Evolutionary conservation across 2,329 filamentous ascomycete species (phyloP).

Genomic region (Paraphaeosphaeria minitans): DNA sequence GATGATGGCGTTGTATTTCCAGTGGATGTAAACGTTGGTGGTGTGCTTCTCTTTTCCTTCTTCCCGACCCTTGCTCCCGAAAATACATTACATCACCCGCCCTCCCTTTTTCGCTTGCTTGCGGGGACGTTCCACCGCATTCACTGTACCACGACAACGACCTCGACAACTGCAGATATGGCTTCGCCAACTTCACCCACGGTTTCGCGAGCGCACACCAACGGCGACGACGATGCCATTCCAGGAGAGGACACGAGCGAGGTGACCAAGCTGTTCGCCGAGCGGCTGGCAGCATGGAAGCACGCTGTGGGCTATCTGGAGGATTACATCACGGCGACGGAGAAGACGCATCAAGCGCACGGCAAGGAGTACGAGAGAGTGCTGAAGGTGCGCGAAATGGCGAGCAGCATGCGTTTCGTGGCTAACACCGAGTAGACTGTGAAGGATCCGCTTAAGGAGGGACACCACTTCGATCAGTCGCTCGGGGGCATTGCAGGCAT

Average conservation of each 20-base stretch:
- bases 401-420: background rate
- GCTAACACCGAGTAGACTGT: conserved; percentile 67
- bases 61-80: background rate
- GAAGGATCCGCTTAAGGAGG: conserved; percentile 82
- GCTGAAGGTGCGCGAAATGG: conserved; percentile 68
- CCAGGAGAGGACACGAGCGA: conserved; percentile 57
- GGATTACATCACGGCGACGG: conserved; percentile 82
- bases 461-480: conserved; percentile 89
- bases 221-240: conserved; percentile 52
- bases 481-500: conserved; percentile 86
- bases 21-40: background rate
- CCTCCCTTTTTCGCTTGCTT: background rate
- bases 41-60: background rate
- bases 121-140: conserved; percentile 8
- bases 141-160: background rate
- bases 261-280: conserved; percentile 69
- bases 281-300: conserved; percentile 94
- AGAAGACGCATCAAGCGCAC: conserved; percentile 83
- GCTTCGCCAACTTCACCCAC: conserved; percentile 41
- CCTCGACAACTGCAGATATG: conserved; percentile 23
- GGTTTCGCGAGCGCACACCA: conserved; percentile 40
- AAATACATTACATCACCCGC: background rate
- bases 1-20: background rate
- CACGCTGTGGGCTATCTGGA: conserved; percentile 90
- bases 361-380: conserved; percentile 96